Percentiles rank a stretch among this genome's conserved stretches.
phyloP scores from a whole-genome alignment of 176 grass and related monocot species.

The Raddia distichophylla region DNA sequence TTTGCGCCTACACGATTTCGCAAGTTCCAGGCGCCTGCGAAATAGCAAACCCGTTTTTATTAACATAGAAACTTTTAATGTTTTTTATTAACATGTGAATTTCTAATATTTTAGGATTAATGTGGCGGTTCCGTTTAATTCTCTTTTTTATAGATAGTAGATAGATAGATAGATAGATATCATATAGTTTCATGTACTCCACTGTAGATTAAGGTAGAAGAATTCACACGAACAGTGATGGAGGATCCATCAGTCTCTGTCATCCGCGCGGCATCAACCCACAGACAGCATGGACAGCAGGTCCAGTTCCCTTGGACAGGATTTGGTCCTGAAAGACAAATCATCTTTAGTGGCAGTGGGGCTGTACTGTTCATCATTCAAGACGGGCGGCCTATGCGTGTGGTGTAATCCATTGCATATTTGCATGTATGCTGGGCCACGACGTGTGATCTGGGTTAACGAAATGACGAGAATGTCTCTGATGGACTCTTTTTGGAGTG shows the following conservation, averaged over 20 bases:
- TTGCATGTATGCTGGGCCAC: slow-evolving; percentile 33
- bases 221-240: slow-evolving; percentile 18
- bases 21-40: no score
- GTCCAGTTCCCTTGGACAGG: slow-evolving; percentile 37
- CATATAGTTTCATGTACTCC: neutral
- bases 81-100: no score
- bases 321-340: slow-evolving; percentile 40
- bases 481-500: neutral
- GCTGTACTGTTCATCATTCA: slow-evolving; percentile 21
- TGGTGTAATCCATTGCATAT: slow-evolving; percentile 26
- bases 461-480: slow-evolving; percentile 18
- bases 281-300: neutral
- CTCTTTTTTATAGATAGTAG: no score
- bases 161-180: no score
- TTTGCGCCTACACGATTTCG: no score
- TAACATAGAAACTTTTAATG: no score
- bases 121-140: no score
- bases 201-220: neutral
- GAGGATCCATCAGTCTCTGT: neutral
- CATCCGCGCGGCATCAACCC: slow-evolving; percentile 20
- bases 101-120: no score
- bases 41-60: no score
- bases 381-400: slow-evolving; percentile 38
- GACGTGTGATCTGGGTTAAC: slow-evolving; percentile 23
- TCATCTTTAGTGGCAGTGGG: slow-evolving; percentile 22